Percentiles rank a stretch among this genome's conserved stretches.
These are phyloP conservation scores for Silene uniflora DNA, from an alignment of 148 eudicot genomes.

Conservation along the genomic window DNA sequence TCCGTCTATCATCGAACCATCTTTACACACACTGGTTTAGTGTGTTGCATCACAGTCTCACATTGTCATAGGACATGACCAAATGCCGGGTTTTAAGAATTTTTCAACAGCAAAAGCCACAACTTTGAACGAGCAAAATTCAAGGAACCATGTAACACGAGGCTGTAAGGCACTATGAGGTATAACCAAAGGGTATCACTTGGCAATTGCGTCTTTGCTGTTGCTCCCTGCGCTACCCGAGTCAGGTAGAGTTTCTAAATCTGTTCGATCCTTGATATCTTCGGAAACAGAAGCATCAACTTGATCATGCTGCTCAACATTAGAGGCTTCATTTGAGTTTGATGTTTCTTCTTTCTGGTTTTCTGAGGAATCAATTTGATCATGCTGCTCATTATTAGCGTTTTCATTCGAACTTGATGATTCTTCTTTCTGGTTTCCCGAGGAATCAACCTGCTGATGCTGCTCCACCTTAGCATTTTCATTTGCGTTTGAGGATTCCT, in stretches of 20 bases:
- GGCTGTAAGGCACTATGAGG: not conserved
- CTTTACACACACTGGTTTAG: slow-evolving; percentile 15
- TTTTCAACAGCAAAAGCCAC: slow-evolving; percentile 5
- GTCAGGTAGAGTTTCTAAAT: slow-evolving; percentile 56
- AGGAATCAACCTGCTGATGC: slow-evolving; percentile 27
- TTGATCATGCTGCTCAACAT: slow-evolving; percentile 30
- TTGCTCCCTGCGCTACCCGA: slow-evolving; percentile 34
- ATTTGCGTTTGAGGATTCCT: slow-evolving; percentile 24
- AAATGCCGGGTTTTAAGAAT: slow-evolving; percentile 13
- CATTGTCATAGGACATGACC: slow-evolving; percentile 5
- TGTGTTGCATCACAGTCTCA: slow-evolving; percentile 7
- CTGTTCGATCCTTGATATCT: slow-evolving; percentile 54
- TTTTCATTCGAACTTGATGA: slow-evolving; percentile 29
- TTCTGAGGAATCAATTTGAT: slow-evolving; percentile 27
- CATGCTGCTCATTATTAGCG: slow-evolving; percentile 20
- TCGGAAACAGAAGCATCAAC: slow-evolving; percentile 38
- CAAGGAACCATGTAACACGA: not conserved
- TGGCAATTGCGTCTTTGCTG: slow-evolving; percentile 40
- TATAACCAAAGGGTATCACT: slow-evolving; percentile 16
- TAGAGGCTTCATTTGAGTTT: slow-evolving; percentile 15
- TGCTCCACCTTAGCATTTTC: slow-evolving; percentile 26
- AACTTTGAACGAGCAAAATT: not conserved
- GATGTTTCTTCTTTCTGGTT: slow-evolving; percentile 26
- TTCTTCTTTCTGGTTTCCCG: slow-evolving; percentile 21
- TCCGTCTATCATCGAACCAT: not conserved